Percentiles rank a stretch among this genome's conserved stretches.
phyloP scores from a whole-genome alignment of 306 rosid genomes.

The Rosa multiflora region DNA sequence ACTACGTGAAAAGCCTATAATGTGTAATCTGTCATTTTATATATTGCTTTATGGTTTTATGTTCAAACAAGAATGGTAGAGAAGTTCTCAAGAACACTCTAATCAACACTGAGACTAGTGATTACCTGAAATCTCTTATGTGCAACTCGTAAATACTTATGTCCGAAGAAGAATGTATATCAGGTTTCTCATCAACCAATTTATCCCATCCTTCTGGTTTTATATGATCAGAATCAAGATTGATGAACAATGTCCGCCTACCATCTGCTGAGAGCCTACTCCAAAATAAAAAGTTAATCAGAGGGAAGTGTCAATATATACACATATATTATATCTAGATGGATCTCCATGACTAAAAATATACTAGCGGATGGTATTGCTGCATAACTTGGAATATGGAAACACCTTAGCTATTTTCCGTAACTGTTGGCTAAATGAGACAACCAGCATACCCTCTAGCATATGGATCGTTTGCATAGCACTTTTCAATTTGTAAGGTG shows the following conservation, averaged over 20 bases:
- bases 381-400: conserved; percentile 26
- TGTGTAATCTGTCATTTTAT: background rate
- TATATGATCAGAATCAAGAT: conserved; percentile 51
- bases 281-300: conserved; percentile 21
- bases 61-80: conserved; percentile 15
- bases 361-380: conserved; percentile 3
- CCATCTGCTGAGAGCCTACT: conserved; percentile 86
- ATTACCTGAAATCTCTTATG: conserved; percentile 88
- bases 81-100: conserved; percentile 14
- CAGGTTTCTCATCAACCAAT: conserved; percentile 68
- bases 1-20: background rate
- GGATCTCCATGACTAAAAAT: background rate
- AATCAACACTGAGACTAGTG: conserved; percentile 10
- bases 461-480: conserved; percentile 89
- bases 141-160: conserved; percentile 90
- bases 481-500: conserved; percentile 68
- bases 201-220: conserved; percentile 86
- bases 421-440: conserved; percentile 31
- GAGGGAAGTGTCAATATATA: conserved; percentile 3
- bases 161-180: conserved; percentile 63
- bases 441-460: conserved; percentile 81
- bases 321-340: conserved; percentile 6
- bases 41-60: background rate
- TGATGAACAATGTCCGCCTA: conserved; percentile 59
- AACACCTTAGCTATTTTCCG: conserved; percentile 31